These are phyloP conservation scores for Leishmania mexicana DNA, from an alignment of 208 protist species.

Conservation along the genomic window DNA sequence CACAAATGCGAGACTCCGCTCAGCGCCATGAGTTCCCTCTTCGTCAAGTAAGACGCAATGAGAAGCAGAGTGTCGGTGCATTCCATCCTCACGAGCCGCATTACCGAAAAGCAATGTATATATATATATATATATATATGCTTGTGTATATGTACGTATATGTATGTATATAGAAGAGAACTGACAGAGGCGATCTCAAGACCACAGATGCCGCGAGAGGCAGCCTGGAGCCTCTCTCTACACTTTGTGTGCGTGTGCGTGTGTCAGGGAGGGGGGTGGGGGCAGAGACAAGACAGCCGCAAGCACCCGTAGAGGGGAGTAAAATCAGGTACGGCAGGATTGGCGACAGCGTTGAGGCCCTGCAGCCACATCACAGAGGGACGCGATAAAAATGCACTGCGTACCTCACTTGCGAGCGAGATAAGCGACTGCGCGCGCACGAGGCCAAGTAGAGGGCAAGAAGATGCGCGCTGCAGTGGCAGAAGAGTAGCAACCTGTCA, in stretches of 20 bases:
- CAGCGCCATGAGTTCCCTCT: constrained; percentile 48
- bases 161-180: not conserved
- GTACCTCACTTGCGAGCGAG: not conserved
- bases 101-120: too few relatives aligned
- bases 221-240: not conserved
- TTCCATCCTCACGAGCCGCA: constrained; percentile 34
- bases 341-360: not conserved
- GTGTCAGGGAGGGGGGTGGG: not conserved
- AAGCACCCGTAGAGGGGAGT: not conserved
- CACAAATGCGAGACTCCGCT: constrained; percentile 46
- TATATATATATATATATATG: not conserved
- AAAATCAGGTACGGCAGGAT: not conserved
- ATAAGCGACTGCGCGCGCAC: not conserved
- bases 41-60: constrained; percentile 54
- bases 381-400: not conserved
- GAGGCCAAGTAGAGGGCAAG: not conserved
- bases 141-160: too few relatives aligned
- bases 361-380: not conserved
- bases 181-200: not conserved
- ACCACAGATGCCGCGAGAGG: not conserved
- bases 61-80: constrained; percentile 48
- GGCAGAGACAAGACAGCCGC: not conserved
- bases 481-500: not conserved
- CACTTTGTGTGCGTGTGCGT: not conserved
- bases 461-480: not conserved